A percentile compares a stretch with the other conserved stretches of the same genome.
These are phyloP conservation scores for Berkeleyomyces rouxiae DNA, from an alignment of 2,329 filamentous ascomycete species.

Conservation along the genomic window DNA sequence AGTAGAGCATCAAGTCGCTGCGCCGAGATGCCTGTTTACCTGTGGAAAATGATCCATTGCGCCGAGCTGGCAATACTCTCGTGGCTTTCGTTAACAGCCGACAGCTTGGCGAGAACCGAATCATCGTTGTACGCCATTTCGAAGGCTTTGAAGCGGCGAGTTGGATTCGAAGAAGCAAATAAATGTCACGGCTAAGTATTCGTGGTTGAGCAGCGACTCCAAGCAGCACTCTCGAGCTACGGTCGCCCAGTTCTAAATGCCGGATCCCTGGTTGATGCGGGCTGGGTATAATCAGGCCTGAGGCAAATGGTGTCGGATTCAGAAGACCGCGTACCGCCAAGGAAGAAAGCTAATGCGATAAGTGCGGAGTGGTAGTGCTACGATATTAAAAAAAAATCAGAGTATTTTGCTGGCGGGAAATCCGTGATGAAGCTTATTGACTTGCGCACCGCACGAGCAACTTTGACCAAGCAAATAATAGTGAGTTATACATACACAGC, in stretches of 20 bases:
- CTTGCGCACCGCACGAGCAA: neutral
- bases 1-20: neutral
- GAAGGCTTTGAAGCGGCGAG: neutral
- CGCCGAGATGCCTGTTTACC: conserved; percentile 36
- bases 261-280: neutral
- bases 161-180: neutral
- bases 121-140: conserved; percentile 91
- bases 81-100: conserved; percentile 89
- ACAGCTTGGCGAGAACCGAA: conserved; percentile 84
- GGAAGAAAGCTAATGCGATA: neutral
- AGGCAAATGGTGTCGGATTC: neutral
- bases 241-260: neutral
- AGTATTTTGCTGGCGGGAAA: neutral
- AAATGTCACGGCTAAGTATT: neutral
- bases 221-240: neutral
- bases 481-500: neutral
- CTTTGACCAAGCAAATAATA: neutral
- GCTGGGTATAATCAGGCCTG: neutral
- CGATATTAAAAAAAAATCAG: neutral
- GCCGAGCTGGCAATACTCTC: conserved; percentile 92
- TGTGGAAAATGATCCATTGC: conserved; percentile 99
- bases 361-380: neutral
- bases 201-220: neutral
- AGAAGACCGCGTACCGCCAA: neutral
- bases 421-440: neutral